Percentiles rank a stretch among this genome's conserved stretches.
phyloP scores from a whole-genome alignment of 208 protist genomes.

The Trypanosomatidae sp. region DNA sequence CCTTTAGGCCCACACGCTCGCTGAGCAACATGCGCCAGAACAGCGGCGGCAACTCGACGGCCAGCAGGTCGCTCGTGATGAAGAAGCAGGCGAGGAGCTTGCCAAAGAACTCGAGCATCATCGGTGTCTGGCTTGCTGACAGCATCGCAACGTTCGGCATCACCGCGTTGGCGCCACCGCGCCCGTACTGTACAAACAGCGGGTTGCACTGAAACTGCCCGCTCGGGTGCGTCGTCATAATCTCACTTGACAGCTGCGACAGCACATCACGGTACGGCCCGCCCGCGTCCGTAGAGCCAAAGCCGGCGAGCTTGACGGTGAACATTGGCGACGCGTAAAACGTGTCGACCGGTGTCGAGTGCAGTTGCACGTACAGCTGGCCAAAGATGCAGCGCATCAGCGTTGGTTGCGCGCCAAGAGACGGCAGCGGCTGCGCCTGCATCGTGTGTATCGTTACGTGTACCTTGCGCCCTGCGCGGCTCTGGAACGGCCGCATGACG shows the following conservation, averaged over 20 bases:
- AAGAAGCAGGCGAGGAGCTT: conserved; percentile 91
- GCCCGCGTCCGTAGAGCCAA: conserved; percentile 82
- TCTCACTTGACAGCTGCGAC: conserved; percentile 76
- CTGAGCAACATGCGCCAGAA: conserved; percentile 89
- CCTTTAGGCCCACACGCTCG: conserved; percentile 33
- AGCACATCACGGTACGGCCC: conserved; percentile 87
- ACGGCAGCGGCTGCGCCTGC: conserved; percentile 47
- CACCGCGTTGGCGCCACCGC: conserved; percentile 34
- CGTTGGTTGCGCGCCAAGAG: conserved; percentile 41
- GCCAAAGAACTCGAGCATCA: conserved; percentile 90
- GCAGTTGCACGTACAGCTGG: conserved; percentile 77
- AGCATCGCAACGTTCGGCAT: conserved; percentile 59
- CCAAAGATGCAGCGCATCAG: conserved; percentile 78
- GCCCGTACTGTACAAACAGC: conserved; percentile 69
- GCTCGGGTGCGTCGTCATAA: conserved; percentile 77
- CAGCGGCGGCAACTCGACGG: conserved; percentile 85
- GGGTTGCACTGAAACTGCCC: conserved; percentile 77
- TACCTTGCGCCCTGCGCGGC: conserved; percentile 41
- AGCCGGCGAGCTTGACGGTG: conserved; percentile 78
- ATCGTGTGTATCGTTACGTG: conserved; percentile 81
- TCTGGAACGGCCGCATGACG: conserved; percentile 71
- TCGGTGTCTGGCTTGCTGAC: conserved; percentile 38
- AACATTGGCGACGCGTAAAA: conserved; percentile 84
- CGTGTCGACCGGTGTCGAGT: conserved; percentile 35
- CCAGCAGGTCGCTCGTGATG: conserved; percentile 74